Percentiles rank a stretch among this genome's conserved stretches.
Evolutionary conservation across 1,139 yeast genomes (phyloP).

Genomic region (Yamadazyma jaroonii): DNA sequence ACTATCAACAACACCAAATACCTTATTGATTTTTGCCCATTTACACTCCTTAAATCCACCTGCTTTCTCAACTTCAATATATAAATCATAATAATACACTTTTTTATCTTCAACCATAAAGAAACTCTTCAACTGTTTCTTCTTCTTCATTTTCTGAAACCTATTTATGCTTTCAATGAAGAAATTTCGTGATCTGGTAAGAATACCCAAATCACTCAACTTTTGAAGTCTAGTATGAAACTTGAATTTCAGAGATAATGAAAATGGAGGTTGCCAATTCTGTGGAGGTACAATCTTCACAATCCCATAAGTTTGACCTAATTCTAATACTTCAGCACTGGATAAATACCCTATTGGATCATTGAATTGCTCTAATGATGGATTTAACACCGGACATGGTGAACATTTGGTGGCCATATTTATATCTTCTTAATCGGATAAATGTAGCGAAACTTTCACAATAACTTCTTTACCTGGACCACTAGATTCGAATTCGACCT

Average conservation of each 20-base stretch:
- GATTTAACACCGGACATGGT: conserved; percentile 57
- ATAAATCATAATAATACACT: conserved; percentile 54
- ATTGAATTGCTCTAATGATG: conserved; percentile 51
- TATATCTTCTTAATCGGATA: conserved; percentile 1
- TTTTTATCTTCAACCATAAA: conserved; percentile 20
- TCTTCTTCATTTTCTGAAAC: conserved; percentile 47
- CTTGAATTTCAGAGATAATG: conserved; percentile 51
- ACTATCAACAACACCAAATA: conserved; percentile 20
- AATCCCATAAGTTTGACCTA: conserved; percentile 63
- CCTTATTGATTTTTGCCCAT: conserved; percentile 35
- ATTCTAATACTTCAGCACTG: conserved; percentile 41
- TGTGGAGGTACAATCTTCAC: conserved; percentile 64
- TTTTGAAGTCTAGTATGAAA: conserved; percentile 68
- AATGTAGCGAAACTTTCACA: not conserved
- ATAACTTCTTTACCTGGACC: not conserved
- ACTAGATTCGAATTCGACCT: too few relatives aligned
- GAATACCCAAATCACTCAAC: conserved; percentile 59
- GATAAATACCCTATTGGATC: conserved; percentile 65
- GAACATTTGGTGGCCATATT: conserved; percentile 13
- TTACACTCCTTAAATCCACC: conserved; percentile 24
- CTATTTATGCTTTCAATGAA: conserved; percentile 61
- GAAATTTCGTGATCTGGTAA: conserved; percentile 59
- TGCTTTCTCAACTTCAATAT: conserved; percentile 38
- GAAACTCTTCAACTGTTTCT: conserved; percentile 23
- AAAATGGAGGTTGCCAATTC: conserved; percentile 52